Conservation (phyloP, 768 basidiomycete genomes). For the Collybia sordida region DNA sequence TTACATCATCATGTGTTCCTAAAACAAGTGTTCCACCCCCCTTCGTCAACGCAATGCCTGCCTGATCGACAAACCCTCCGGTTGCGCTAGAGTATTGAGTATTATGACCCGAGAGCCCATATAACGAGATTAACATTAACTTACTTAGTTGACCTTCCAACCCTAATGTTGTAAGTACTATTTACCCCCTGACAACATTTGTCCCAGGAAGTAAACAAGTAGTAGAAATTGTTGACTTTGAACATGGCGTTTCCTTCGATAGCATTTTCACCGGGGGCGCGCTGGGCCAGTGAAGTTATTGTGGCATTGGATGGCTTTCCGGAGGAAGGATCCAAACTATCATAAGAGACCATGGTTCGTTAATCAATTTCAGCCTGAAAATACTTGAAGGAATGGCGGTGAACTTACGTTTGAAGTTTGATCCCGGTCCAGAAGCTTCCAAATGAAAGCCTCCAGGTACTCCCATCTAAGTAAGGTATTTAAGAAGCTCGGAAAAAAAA, state of each 20-base stretch:
- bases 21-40: conserved; percentile 57
- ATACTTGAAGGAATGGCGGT: background rate
- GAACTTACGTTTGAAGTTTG: conserved; percentile 32
- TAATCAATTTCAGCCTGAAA: background rate
- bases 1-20: conserved; percentile 39
- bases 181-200: conserved; percentile 47
- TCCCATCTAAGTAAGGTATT: conserved; percentile 10
- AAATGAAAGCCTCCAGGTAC: conserved; percentile 47
- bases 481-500: too few relatives aligned
- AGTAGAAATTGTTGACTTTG: conserved; percentile 45
- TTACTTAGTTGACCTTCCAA: conserved; percentile 47
- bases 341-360: too few relatives aligned
- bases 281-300: conserved; percentile 43
- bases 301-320: conserved; percentile 38
- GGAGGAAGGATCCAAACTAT: conserved; percentile 37
- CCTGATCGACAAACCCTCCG: conserved; percentile 46
- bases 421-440: conserved; percentile 61
- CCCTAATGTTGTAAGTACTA: conserved; percentile 61
- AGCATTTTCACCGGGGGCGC: conserved; percentile 41
- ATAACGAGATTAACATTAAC: conserved; percentile 10
- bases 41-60: conserved; percentile 39
- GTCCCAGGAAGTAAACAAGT: conserved; percentile 61
- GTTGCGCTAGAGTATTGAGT: conserved; percentile 26
- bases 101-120: background rate
- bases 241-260: conserved; percentile 50